Evolutionary conservation across 1,284 basidiomycete genomes (phyloP).

Genomic region (Boletellus dicymbophilus): DNA sequence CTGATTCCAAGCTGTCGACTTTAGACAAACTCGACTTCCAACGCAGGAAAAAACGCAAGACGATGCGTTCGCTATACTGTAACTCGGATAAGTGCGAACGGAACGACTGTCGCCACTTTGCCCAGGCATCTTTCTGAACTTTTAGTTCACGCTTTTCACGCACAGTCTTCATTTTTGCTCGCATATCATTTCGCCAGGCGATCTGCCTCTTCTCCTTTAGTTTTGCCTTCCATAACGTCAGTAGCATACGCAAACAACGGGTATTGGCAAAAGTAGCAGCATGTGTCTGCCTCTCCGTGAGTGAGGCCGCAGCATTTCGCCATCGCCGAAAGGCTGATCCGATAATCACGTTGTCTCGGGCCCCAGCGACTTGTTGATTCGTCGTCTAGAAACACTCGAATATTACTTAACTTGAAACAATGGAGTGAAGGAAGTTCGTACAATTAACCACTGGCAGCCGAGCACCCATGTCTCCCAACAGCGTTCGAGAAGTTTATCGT

Average conservation of each 20-base stretch:
- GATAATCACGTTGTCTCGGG: conserved; percentile 59
- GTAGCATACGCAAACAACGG: conserved; percentile 40
- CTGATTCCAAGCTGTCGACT: conserved; percentile 44
- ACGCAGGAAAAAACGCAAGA: conserved; percentile 42
- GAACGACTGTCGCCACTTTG: conserved; percentile 60
- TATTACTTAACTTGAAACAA: conserved; percentile 12
- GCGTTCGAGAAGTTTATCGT: conserved; percentile 60
- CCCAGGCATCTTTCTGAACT: conserved; percentile 56
- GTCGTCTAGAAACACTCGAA: conserved; percentile 49
- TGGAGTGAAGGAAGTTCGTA: conserved; percentile 40
- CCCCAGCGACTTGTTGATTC: conserved; percentile 57
- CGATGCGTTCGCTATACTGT: conserved; percentile 46
- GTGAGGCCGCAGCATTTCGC: conserved; percentile 43
- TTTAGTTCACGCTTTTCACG: conserved; percentile 53
- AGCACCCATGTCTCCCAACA: conserved; percentile 74
- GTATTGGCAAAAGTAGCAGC: conserved; percentile 44
- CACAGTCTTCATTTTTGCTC: conserved; percentile 61
- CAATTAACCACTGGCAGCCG: conserved; percentile 67
- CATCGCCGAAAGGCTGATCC: conserved; percentile 59
- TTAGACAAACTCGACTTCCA: conserved; percentile 51
- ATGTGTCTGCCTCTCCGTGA: conserved; percentile 39
- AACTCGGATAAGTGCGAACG: conserved; percentile 49
- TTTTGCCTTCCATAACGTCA: conserved; percentile 52
- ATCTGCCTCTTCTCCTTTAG: conserved; percentile 52
- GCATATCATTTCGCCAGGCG: conserved; percentile 68